Base-by-base conservation (phyloP, 441 rosid species). In the Corymbia calophylla region DNA sequence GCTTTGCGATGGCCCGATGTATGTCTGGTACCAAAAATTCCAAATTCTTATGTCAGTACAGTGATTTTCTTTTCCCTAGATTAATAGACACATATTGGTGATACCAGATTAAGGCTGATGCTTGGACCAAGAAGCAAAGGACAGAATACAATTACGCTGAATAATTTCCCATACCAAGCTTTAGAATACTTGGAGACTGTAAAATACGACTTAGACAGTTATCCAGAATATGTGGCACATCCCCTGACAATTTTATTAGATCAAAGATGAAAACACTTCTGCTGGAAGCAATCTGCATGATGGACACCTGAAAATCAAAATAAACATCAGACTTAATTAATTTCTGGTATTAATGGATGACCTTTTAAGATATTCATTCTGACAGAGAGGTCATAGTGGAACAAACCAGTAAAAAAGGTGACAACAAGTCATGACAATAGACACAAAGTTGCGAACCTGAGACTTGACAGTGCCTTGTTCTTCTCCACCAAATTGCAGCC, bases 221-320 rank as follows among this genome's bases (percentile, higher is more conserved):
- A 89, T 97, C 97, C 60, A 98, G 90, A 88, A 88, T 88, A 91
- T 92, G 94, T 89, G 97, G 96, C 68, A 91, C 95, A 13, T 97
- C 97, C 91, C 91, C 89, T 89, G 92, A 95, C 91, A 97, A 94
- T 94, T 96, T 97, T 91, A 98, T 95, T 94, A 98, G 93, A 96
- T 98, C 99, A 90, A 98, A 92, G 92, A 98, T 92, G 95, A 96
- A 98, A 90, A 95, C 95, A 92, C 90, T 94, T 94, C 89, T 93
- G 86, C 95, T 95, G 53, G 96, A 93, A 90, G 98, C 97, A 91
- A 98, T 95, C 94, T 98, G 99, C 96, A 98, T 94, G 88, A 97
- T 95, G 88, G 99, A 96, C 92, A 98, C 99, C 99, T 98, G 99
- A 90, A 91, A 93, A 92, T 55, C 39, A 82, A 91, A 53, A 89